phyloP scores from a whole-genome alignment of 2,329 filamentous ascomycete species.

The Trichophyton equinum region DNA sequence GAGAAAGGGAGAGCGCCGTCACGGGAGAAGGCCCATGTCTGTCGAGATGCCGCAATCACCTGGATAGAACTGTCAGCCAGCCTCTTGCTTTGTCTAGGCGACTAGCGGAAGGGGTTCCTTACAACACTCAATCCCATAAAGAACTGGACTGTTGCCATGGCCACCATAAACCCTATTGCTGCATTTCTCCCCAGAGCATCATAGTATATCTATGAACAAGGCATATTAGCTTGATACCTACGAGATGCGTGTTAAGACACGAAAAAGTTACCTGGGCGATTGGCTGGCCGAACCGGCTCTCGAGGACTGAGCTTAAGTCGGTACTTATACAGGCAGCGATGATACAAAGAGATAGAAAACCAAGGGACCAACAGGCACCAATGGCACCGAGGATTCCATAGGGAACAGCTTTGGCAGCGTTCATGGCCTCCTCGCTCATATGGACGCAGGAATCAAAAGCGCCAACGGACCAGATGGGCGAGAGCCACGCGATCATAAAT shows the following conservation, averaged over 20 bases:
- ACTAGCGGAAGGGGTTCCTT: neutral
- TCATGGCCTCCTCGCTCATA: slow-evolving; percentile 49
- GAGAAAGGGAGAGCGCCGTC: slow-evolving; percentile 52
- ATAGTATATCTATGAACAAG: slow-evolving; percentile 41
- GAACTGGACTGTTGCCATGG: slow-evolving; percentile 50
- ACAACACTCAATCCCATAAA: slow-evolving; percentile 47
- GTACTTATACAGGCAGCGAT: slow-evolving; percentile 46
- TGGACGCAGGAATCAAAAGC: slow-evolving; percentile 47
- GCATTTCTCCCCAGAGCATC: slow-evolving; percentile 49
- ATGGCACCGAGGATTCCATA: slow-evolving; percentile 48
- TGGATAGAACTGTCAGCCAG: slow-evolving; percentile 11
- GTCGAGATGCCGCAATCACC: slow-evolving; percentile 46
- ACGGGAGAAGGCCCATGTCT: slow-evolving; percentile 51
- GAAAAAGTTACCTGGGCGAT: slow-evolving; percentile 35
- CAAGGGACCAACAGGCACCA: slow-evolving; percentile 44
- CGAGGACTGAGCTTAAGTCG: slow-evolving; percentile 39
- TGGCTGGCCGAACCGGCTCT: slow-evolving; percentile 44
- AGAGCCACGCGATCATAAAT: slow-evolving; percentile 49
- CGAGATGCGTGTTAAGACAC: neutral
- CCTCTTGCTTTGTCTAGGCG: too few species aligned
- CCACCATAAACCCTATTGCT: slow-evolving; percentile 45
- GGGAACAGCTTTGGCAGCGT: slow-evolving; percentile 48
- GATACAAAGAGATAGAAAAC: slow-evolving; percentile 46
- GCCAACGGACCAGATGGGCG: slow-evolving; percentile 47
- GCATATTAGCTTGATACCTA: neutral